A percentile compares a stretch with the other conserved stretches of the same genome.
Conservation (phyloP, 2,329 filamentous ascomycete species). For the Hysterium pulicare region DNA sequence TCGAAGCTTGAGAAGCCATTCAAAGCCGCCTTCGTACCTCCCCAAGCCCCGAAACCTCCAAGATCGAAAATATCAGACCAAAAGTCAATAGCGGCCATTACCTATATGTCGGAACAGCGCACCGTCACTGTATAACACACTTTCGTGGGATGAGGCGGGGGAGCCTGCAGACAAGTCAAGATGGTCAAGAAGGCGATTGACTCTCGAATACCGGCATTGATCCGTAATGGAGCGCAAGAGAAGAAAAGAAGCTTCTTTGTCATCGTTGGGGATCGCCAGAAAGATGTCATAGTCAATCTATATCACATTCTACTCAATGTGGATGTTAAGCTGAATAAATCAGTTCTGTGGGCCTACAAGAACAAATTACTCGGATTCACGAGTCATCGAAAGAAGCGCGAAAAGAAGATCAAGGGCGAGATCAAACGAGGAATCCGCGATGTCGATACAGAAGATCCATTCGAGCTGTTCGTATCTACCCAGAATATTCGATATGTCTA, state of each 20-base stretch:
- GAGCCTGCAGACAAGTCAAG: constrained; percentile 28
- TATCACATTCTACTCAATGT: constrained; percentile 90
- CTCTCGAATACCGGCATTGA: constrained; percentile 39
- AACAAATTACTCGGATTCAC: constrained; percentile 94
- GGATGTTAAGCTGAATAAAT: constrained; percentile 93
- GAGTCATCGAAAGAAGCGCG: constrained; percentile 95
- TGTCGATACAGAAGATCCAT: constrained; percentile 87
- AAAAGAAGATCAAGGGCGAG: constrained; percentile 97
- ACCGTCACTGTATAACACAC: background rate
- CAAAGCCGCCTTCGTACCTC: background rate
- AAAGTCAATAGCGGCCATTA: too few species aligned
- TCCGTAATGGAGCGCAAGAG: constrained; percentile 53
- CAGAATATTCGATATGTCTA: constrained; percentile 98
- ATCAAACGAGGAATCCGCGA: constrained; percentile 93
- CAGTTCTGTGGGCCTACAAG: constrained; percentile 97
- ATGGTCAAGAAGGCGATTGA: constrained; percentile 42
- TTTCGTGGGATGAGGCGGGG: constrained; percentile 22
- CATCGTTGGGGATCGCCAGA: constrained; percentile 87
- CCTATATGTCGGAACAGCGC: constrained; percentile 9
- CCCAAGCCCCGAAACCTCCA: background rate
- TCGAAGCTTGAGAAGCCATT: background rate
- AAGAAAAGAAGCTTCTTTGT: constrained; percentile 99
- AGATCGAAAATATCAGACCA: too few species aligned
- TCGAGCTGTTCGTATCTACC: constrained; percentile 93
- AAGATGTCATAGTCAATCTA: constrained; percentile 93